Conservation (phyloP, 257 asterid genomes). For the Linaria vulgaris region DNA sequence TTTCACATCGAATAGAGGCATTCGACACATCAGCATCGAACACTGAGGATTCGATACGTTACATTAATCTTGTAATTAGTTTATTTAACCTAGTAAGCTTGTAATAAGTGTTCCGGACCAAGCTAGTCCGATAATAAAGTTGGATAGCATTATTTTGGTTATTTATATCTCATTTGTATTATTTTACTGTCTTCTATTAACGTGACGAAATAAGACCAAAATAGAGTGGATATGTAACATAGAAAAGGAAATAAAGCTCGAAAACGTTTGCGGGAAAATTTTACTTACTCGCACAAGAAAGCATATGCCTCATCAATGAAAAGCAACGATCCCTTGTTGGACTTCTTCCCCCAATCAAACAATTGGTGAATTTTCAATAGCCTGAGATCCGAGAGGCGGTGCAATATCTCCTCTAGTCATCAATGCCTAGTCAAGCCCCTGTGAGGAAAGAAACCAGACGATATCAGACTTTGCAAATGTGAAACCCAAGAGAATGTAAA, state of each 20-base stretch:
- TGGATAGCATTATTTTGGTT: too few species aligned
- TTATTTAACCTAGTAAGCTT: too few species aligned
- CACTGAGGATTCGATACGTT: too few species aligned
- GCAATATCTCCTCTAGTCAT: conserved; percentile 99
- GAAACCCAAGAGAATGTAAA: background rate
- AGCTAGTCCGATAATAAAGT: too few species aligned
- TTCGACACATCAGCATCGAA: too few species aligned
- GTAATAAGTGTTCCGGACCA: too few species aligned
- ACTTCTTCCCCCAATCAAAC: conserved; percentile 93
- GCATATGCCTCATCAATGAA: conserved; percentile 99
- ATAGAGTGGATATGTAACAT: too few species aligned
- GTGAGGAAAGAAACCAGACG: conserved; percentile 28
- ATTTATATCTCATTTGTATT: too few species aligned
- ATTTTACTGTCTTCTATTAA: too few species aligned
- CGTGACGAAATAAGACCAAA: too few species aligned
- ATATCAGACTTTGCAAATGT: background rate
- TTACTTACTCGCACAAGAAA: conserved; percentile 94
- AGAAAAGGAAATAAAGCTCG: background rate
- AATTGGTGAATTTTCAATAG: conserved; percentile 96
- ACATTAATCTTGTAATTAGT: too few species aligned
- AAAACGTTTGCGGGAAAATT: conserved; percentile 9
- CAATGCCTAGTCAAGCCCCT: conserved; percentile 98
- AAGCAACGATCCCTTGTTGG: conserved; percentile 82
- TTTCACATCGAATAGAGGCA: too few species aligned
- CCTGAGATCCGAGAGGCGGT: conserved; percentile 90